Conservation (phyloP, 441 rosid species). For the Euphorbia schlechtendalii region DNA sequence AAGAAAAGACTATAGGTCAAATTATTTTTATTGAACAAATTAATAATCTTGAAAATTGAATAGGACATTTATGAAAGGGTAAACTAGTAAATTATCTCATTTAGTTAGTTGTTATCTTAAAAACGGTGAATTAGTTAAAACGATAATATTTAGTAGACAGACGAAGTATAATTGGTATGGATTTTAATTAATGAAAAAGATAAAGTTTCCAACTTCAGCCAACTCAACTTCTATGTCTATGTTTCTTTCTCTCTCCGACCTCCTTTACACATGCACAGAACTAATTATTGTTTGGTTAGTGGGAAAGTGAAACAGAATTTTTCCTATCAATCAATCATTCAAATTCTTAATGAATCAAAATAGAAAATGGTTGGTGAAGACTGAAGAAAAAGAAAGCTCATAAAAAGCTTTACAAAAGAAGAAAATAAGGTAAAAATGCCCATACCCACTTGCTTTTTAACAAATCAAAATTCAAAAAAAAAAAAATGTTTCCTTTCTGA, state of each 20-base stretch:
- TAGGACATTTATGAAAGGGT: too few species aligned
- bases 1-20: too few species aligned
- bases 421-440: background rate
- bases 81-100: too few species aligned
- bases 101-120: too few species aligned
- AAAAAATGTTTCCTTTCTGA: background rate
- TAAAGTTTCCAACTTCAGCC: background rate
- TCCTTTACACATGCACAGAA: slow-evolving; percentile 16
- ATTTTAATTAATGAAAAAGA: background rate
- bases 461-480: background rate
- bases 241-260: background rate
- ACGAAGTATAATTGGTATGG: too few species aligned
- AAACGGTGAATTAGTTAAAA: too few species aligned
- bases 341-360: background rate
- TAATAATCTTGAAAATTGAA: too few species aligned
- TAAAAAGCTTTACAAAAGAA: background rate
- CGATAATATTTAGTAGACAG: too few species aligned
- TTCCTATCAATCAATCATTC: background rate
- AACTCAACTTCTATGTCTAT: background rate
- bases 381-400: background rate
- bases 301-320: background rate
- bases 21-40: too few species aligned
- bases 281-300: slow-evolving; percentile 1
- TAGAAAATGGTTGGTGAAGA: slow-evolving; percentile 1
- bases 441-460: background rate